A percentile compares a stretch with the other conserved stretches of the same genome.
phyloP scores from a whole-genome alignment of 2,329 filamentous ascomycete genomes.

The Neonectria sp. region DNA sequence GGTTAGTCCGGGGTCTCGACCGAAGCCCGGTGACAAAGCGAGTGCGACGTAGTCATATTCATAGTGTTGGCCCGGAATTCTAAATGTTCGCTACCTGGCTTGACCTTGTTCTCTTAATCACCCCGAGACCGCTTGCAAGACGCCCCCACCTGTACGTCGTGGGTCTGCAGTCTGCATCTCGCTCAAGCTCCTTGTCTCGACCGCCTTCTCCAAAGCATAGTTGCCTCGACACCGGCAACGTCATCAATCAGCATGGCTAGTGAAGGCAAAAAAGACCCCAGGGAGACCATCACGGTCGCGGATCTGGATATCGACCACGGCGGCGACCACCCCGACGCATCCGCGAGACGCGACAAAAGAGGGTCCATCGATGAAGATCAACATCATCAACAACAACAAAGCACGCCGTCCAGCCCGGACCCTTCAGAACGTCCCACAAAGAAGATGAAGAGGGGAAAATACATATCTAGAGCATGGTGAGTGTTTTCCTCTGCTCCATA shows the following conservation, averaged over 20 bases:
- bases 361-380: not conserved
- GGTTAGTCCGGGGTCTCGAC: not conserved
- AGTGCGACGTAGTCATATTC: not conserved
- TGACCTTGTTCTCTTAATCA: not conserved
- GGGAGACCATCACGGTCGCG: not conserved
- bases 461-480: constrained; percentile 40
- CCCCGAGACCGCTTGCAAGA: not conserved
- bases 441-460: constrained; percentile 40
- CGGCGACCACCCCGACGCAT: not conserved
- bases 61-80: not conserved
- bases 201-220: too few species aligned
- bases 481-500: not conserved
- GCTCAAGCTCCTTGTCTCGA: too few species aligned
- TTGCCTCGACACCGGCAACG: not conserved
- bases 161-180: not conserved
- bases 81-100: not conserved
- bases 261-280: not conserved
- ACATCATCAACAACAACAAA: not conserved
- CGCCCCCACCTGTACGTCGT: not conserved
- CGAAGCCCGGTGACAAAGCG: not conserved
- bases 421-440: constrained; percentile 21
- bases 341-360: not conserved
- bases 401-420: not conserved
- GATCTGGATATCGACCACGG: not conserved
- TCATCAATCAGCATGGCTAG: not conserved